Evolutionary conservation across 768 basidiomycete species (phyloP).

Genomic region (Collybiopsis confluens): DNA sequence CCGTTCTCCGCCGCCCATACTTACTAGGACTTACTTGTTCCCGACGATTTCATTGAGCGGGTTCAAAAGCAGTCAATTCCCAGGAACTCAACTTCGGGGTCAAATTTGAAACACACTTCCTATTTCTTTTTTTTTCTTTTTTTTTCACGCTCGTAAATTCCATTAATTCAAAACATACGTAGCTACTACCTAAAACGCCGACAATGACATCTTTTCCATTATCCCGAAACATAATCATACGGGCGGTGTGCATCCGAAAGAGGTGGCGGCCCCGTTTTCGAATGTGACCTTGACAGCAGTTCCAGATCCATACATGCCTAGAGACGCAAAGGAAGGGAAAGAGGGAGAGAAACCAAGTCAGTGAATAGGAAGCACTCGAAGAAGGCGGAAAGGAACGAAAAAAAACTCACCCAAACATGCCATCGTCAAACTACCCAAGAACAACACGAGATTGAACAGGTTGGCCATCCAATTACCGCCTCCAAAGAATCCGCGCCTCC

Average conservation of each 20-base stretch:
- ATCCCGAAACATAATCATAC: conserved; percentile 28
- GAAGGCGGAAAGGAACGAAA: not conserved
- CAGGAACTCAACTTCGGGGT: too few relatives aligned
- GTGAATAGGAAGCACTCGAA: not conserved
- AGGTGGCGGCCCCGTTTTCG: conserved; percentile 35
- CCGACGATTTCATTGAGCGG: too few relatives aligned
- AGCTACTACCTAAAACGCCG: not conserved
- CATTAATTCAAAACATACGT: not conserved
- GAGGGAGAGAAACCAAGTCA: not conserved
- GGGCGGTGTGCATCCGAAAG: conserved; percentile 52
- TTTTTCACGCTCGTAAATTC: too few relatives aligned
- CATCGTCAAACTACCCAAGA: conserved; percentile 41
- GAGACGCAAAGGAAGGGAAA: too few relatives aligned
- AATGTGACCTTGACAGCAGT: conserved; percentile 39
- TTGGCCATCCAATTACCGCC: conserved; percentile 43
- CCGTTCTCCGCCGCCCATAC: too few relatives aligned
- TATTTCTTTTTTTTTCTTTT: too few relatives aligned
- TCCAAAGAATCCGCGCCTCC: conserved; percentile 39
- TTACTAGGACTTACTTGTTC: too few relatives aligned
- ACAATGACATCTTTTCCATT: too few relatives aligned
- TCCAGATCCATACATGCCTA: conserved; percentile 45
- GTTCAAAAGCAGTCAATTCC: too few relatives aligned
- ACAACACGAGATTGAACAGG: conserved; percentile 44
- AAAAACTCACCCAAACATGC: conserved; percentile 40
- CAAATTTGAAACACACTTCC: too few relatives aligned